A percentile compares a stretch with the other conserved stretches of the same genome.
phyloP scores from a whole-genome alignment of 768 basidiomycete genomes.

The Hygrophoropsis aurantiaca region DNA sequence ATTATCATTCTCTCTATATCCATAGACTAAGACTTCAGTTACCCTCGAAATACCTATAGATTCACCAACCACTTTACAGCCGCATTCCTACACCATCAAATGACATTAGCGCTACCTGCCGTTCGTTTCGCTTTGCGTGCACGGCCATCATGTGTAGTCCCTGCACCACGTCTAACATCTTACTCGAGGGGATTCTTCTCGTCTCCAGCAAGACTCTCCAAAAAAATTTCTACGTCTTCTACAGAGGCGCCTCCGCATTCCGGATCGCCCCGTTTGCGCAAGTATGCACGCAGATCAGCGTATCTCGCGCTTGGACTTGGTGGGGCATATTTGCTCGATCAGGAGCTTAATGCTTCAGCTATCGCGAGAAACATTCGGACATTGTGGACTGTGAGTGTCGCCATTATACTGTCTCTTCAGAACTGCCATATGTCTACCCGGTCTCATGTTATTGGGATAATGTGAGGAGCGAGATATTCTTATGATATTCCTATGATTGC shows the following conservation, averaged over 20 bases:
- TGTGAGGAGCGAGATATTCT: too few relatives aligned
- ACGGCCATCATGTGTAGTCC: too few relatives aligned
- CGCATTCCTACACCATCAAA: too few relatives aligned
- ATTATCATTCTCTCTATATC: too few relatives aligned
- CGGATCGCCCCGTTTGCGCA: slow-evolving; percentile 8
- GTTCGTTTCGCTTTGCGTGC: too few relatives aligned
- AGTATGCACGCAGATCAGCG: slow-evolving; percentile 17
- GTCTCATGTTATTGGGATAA: too few relatives aligned
- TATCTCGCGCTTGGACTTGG: slow-evolving; percentile 28
- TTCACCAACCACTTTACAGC: too few relatives aligned
- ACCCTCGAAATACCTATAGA: too few relatives aligned
- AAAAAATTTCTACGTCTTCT: neutral
- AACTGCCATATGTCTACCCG: neutral
- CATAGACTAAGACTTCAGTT: too few relatives aligned
- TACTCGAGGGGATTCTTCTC: neutral
- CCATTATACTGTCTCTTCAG: neutral
- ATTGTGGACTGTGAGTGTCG: slow-evolving; percentile 46
- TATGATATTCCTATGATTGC: too few relatives aligned
- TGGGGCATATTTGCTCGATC: slow-evolving; percentile 38
- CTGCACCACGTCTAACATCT: too few relatives aligned
- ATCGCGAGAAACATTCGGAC: slow-evolving; percentile 47
- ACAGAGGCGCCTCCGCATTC: neutral
- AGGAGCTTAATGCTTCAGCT: slow-evolving; percentile 49
- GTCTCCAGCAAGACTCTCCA: neutral
- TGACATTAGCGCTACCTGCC: too few relatives aligned